Base-by-base conservation (phyloP, 1,284 basidiomycete genomes). In the Rhodotorula sp. region DNA sequence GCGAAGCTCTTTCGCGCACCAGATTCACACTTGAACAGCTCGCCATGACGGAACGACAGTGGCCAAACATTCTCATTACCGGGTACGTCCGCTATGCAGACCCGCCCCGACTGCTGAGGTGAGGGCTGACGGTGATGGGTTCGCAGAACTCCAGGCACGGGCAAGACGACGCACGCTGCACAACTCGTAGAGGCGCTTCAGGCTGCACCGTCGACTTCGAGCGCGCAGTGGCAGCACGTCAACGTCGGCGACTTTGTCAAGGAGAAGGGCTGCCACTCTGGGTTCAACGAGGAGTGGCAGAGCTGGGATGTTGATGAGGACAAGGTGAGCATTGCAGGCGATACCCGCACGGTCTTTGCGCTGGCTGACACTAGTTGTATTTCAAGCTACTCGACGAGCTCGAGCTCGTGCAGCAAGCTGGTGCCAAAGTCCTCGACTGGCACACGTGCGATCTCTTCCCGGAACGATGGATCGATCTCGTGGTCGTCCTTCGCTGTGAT, bases 401-500 rank as follows among this genome's bases (percentile, higher is more conserved):
- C 48, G 93, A 97, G 81, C 33, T 71, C 1, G 68, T 73, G 0
- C 70, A 86, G 2, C 81, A 84, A 0, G 81, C 81, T 53, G 89
- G 91, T 63, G 94, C 94, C 18, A 84, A 96, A 76, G 88, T 99
- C 66, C 86, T 99, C 42, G 96, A 99, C 81, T 98, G 96, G 91
- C 96, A 99, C 80, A 93, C 93, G 45, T 96, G 93, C 79, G 92
- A 95, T 70, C 82, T 89, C 49, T 99, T 95, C 78, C 96, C 96
- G 0, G 94, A 99, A 81, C 86, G 95, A 72, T 99, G 95, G 95
- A 85, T 91, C 26, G 96, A 99, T 82, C 85, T 99, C n/a, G 94
- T 96, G 37, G 89, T 99, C 51, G 95, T 99, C 53, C 83, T 99
- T 15, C 86, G 90, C 24, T 97, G 94, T 77, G 85, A 96, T 79